Base-by-base conservation (phyloP, 257 asterid genomes). In the Hygrophila difformis region DNA sequence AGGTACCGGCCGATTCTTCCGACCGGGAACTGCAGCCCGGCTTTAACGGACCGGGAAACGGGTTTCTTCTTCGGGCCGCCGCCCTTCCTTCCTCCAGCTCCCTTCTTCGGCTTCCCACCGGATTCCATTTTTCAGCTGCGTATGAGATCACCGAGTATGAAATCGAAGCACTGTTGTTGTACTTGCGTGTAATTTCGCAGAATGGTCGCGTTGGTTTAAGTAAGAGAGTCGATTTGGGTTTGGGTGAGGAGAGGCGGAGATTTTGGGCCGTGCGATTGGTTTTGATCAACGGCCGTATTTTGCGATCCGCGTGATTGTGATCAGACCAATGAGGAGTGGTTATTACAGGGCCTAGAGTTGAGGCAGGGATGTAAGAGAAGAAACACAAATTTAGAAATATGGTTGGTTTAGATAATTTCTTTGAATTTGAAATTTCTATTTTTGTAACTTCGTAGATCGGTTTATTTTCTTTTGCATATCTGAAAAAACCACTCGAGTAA, bases 11-110 rank as follows among this genome's bases (percentile, higher is more conserved):
- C 81, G 56, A 73, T 73, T 47, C 81, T 65, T 3, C 81, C 81
- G 13, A 73, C 81, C 13, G 81, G 81, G 41, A 73, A 73, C 58
- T 73, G 80, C 10, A 73, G 70, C n/a, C 80, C 80, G 66, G 80
- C 76, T 16, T 38, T 61, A 0, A 46, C 52, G 34, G 67, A 61
- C 51, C 67, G 67, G 43, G 67, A 45, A 2, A 61, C 60, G 22
- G 55, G 45, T 16, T 58, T 58, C 64, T 58, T 58, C 64, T 58
- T 58, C n/a, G 64, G 64, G 17, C 64, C 64, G 37, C 64, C 64
- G 19, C 51, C 64, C 14, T 40, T 58, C 36, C 64, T 58, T 2
- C 64, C 64, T 0, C 51, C 64, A 3, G 64, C 51, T 39, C 64
- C 64, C 36, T 58, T 58, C 64, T 39, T 56, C 37, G 37, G 14